Percentiles rank a stretch among this genome's conserved stretches.
Evolutionary conservation across 495 filamentous ascomycete species (phyloP).

Genomic region (Amphirosellinia nigrospora): DNA sequence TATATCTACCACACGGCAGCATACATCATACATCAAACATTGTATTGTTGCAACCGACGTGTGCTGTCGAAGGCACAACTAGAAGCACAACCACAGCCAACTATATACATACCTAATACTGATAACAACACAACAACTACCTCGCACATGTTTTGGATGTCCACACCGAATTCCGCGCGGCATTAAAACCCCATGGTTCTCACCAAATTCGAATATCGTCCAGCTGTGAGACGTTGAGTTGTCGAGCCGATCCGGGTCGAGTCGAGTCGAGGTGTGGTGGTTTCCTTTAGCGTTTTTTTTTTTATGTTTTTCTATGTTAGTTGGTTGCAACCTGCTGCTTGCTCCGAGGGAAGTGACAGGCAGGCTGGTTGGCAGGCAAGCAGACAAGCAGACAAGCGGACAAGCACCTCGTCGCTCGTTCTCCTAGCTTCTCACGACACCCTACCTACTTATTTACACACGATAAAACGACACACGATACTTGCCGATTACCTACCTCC

Average conservation of each 20-base stretch:
- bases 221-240: constrained; percentile 3
- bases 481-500: background rate
- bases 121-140: background rate
- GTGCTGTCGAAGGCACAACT: background rate
- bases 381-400: background rate
- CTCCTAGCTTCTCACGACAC: background rate
- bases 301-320: background rate
- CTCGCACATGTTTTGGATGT: background rate
- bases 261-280: constrained; percentile 5
- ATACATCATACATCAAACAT: background rate
- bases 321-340: background rate
- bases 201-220: background rate
- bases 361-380: background rate
- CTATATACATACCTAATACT: no score
- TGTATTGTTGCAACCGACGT: background rate
- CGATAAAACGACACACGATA: background rate
- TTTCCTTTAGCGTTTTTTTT: background rate
- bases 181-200: background rate
- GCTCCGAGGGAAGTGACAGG: background rate
- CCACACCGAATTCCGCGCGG: constrained; percentile 1
- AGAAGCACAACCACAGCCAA: background rate
- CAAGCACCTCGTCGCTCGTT: background rate
- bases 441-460: no score
- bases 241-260: no score
- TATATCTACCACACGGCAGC: background rate